Base-by-base conservation (phyloP, 371 early-diverging fungal genomes). In the Fennellomyces sp. region DNA sequence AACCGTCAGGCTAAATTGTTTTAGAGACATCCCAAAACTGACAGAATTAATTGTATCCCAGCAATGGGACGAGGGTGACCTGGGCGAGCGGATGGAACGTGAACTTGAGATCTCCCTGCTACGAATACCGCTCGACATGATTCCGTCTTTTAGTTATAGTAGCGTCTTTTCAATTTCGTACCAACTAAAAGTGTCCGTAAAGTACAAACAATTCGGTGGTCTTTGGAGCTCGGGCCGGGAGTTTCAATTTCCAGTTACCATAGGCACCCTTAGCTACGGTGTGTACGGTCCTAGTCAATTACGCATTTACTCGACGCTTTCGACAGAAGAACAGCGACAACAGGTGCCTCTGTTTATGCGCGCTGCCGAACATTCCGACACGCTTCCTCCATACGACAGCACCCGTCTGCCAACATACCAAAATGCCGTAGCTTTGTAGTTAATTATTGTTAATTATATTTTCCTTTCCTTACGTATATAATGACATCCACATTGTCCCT, bases 251-350 rank as follows among this genome's bases (percentile, higher is more conserved):
- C 72, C 73, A 4, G 38, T 76, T 19, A 68, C 67, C 2, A 61
- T 76, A 1, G 77, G 77, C 4, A 76, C 77, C 0, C 41, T 76
- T 35, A 74, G 77, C 19, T 65, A 66, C 15, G 77, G 77, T 42
- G 64, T 76, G 12, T 58, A 66, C 5, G 69, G 69, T 7, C 64
- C 75, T 15, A 55, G 60, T 29, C 66, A 66, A 3, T 50, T 71
- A 4, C 53, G 69, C 33, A 23, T 56, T 17, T 65, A 65, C 27
- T 58, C 45, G 3, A 23, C 51, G 12, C 4, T 47, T 5, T 19
- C 13, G 5, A 5, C n/a, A 11, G 28, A 56, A 11, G 45, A 41
- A 6, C 17, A n/a, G 3, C 17, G 25, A 21, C 53, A 36, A 52
- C 13, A 15, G 17, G 17, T 42, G 17, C 76, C 72, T 6, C 36